Evolutionary conservation across 75 land plant species (phyloP).

Genomic region (Sequoia sempervirens): DNA sequence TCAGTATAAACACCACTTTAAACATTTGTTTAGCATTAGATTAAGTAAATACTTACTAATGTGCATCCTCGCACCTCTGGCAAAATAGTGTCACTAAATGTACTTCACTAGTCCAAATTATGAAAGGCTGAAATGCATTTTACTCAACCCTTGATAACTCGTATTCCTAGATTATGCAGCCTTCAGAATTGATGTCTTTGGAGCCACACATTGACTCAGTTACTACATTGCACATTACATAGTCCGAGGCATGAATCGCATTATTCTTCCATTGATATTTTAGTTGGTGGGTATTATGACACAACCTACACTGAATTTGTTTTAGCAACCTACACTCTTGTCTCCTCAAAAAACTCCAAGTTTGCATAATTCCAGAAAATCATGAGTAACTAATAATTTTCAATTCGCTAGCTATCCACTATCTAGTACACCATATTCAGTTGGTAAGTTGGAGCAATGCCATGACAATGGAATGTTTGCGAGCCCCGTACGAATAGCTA

Average conservation of each 20-base stretch:
- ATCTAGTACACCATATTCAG: not conserved
- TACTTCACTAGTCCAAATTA: no score
- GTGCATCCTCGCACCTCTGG: no score
- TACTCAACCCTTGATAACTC: no score
- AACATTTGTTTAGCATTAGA: no score
- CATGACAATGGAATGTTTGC: not conserved
- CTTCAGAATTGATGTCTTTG: not conserved
- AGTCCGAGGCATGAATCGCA: not conserved
- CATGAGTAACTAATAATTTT: not conserved
- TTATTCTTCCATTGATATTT: no score
- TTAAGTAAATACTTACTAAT: no score
- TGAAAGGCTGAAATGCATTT: no score
- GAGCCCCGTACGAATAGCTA: not conserved
- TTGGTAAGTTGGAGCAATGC: not conserved
- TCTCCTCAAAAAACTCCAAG: not conserved
- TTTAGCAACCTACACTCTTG: not conserved
- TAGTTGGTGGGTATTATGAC: not conserved
- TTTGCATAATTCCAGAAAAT: not conserved
- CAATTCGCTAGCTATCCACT: not conserved
- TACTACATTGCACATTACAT: not conserved
- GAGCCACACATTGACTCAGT: not conserved
- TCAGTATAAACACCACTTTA: no score
- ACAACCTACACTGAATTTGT: not conserved
- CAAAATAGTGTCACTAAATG: no score
- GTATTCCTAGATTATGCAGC: not conserved